These are phyloP conservation scores for Mucor saturninus DNA, from an alignment of 371 early-diverging fungal genomes.

Conservation along the genomic window DNA sequence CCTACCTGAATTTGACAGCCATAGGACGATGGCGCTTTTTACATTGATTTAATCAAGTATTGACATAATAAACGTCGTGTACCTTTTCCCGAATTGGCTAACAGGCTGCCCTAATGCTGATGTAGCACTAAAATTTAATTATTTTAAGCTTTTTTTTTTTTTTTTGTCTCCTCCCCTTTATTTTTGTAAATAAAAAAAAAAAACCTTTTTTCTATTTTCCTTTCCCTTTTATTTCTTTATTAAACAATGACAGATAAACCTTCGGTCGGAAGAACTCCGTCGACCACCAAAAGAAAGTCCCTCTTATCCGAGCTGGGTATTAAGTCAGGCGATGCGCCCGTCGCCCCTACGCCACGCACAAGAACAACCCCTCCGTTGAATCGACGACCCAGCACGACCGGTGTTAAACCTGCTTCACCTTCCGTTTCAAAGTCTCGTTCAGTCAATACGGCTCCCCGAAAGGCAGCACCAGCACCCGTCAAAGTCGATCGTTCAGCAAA, in stretches of 20 bases:
- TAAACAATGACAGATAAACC: constrained; percentile 18
- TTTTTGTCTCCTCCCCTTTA: not conserved
- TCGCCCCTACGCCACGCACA: constrained; percentile 14
- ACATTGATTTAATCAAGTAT: not conserved
- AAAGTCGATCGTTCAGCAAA: constrained; percentile 26
- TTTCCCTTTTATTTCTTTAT: not conserved
- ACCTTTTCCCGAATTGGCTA: constrained; percentile 23
- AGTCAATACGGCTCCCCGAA: constrained; percentile 14
- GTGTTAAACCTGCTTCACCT: constrained; percentile 22
- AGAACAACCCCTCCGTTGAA: constrained; percentile 15
- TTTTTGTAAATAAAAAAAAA: not conserved
- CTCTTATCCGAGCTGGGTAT: constrained; percentile 47
- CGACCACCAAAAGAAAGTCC: constrained; percentile 35
- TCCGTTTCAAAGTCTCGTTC: constrained; percentile 33
- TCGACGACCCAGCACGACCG: constrained; percentile 1
- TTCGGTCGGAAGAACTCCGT: constrained; percentile 11
- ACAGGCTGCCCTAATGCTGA: constrained; percentile 5
- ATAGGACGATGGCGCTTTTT: not conserved
- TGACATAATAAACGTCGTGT: constrained; percentile 8
- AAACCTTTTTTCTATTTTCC: constrained; percentile 4
- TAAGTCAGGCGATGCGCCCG: constrained; percentile 25
- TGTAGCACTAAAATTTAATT: constrained; percentile 26
- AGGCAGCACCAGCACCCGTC: constrained; percentile 23
- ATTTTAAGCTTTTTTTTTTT: constrained; percentile 9
- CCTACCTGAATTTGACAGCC: too few relatives aligned